Percentiles rank a stretch among this genome's conserved stretches.
Evolutionary conservation across 192 early-diverging fungal genomes (phyloP).

Genomic region (Coemansia sp.): DNA sequence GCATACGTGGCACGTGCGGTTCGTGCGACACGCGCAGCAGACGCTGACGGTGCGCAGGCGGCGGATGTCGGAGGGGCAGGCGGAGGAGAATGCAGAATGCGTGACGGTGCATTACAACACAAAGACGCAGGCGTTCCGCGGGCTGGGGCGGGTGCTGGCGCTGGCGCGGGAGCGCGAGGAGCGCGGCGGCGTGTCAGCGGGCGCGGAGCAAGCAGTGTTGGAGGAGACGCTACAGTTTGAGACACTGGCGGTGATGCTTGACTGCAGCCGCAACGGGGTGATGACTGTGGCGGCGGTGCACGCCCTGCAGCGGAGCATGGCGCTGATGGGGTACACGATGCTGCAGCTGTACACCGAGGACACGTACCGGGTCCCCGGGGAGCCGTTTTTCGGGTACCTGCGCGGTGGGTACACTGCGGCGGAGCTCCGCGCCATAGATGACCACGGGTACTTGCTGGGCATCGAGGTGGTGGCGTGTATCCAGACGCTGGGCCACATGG

Average conservation of each 20-base stretch:
- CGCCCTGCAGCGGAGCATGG: constrained; percentile 68
- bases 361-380: constrained; percentile 69
- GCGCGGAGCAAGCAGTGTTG: constrained; percentile 49
- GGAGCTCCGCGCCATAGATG: constrained; percentile 72
- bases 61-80: no score
- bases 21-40: constrained; percentile 13
- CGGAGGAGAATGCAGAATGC: not conserved
- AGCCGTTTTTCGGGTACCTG: constrained; percentile 74
- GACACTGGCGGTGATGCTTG: constrained; percentile 76
- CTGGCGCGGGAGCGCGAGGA: constrained; percentile 52
- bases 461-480: constrained; percentile 88
- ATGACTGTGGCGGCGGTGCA: constrained; percentile 59
- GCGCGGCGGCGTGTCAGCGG: constrained; percentile 19
- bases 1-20: constrained; percentile 25
- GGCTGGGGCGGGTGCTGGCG: constrained; percentile 64
- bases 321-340: constrained; percentile 85
- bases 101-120: constrained; percentile 31
- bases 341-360: constrained; percentile 91
- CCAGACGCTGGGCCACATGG: constrained; percentile 86
- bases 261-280: constrained; percentile 83
- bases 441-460: constrained; percentile 71
- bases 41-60: constrained; percentile 2
- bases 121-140: constrained; percentile 62
- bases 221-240: constrained; percentile 67
- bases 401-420: constrained; percentile 69